A percentile compares a stretch with the other conserved stretches of the same genome.
Conservation (phyloP, 805 yeast genomes). For the Hanseniaspora vineae region DNA sequence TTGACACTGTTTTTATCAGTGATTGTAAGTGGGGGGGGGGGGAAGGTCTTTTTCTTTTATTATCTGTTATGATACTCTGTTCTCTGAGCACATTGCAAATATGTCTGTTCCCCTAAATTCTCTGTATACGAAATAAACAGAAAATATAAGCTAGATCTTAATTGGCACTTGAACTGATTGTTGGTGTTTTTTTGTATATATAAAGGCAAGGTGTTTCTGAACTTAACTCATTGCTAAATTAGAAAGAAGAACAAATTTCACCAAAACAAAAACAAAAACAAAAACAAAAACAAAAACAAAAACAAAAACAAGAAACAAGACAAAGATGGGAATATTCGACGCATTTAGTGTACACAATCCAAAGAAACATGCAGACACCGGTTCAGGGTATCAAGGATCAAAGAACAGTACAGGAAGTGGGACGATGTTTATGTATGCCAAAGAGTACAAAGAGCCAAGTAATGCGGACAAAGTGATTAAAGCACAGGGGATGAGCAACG, state of each 20-base stretch:
- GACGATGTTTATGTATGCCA: constrained; percentile 13
- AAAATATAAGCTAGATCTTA: too few species aligned
- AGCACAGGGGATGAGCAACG: background rate
- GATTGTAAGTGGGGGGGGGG: too few species aligned
- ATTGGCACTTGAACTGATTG: too few species aligned
- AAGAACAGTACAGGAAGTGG: constrained; percentile 13
- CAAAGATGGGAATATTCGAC: constrained; percentile 17
- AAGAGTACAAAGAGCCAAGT: constrained; percentile 7
- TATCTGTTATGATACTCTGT: too few species aligned
- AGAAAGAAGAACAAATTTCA: background rate
- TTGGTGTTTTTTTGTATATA: too few species aligned
- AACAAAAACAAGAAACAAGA: background rate
- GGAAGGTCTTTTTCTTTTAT: too few species aligned
- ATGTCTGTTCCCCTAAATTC: too few species aligned
- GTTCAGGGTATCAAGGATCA: constrained; percentile 4
- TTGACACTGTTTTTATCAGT: too few species aligned
- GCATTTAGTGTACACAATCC: constrained; percentile 23
- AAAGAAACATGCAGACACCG: constrained; percentile 16
- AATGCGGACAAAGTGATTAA: background rate
- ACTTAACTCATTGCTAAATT: too few species aligned
- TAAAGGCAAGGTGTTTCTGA: too few species aligned
- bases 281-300: background rate
- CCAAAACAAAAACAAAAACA: background rate
- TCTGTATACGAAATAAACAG: too few species aligned
- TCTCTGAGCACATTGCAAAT: too few species aligned